phyloP scores from a whole-genome alignment of 495 filamentous ascomycete species.

The Copromyces sp. region DNA sequence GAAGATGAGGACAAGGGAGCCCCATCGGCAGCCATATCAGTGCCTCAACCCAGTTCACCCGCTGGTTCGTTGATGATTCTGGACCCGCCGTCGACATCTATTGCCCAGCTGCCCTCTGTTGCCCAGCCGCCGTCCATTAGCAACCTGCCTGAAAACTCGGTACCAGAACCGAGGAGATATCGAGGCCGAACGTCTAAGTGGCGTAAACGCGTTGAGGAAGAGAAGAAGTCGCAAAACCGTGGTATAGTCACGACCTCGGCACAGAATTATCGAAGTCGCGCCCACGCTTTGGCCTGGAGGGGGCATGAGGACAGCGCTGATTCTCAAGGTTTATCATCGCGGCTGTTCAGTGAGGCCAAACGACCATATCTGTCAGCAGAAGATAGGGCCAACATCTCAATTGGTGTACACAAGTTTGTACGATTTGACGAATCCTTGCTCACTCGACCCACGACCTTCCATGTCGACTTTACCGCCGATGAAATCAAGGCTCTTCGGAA shows the following conservation, averaged over 20 bases:
- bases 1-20: background rate
- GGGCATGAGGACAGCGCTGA: background rate
- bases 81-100: background rate
- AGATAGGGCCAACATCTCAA: constrained; percentile 14
- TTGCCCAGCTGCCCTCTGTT: background rate
- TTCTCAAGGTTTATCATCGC: background rate
- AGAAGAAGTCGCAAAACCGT: background rate
- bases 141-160: background rate
- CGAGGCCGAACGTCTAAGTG: background rate
- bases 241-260: constrained; percentile 7
- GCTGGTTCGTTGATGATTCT: background rate
- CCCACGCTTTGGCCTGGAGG: constrained; percentile 6
- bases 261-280: constrained; percentile 11
- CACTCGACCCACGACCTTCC: constrained; percentile 7
- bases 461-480: constrained; percentile 39
- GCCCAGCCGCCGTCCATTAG: background rate
- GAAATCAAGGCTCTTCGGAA: constrained; percentile 34
- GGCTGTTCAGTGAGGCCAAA: constrained; percentile 4
- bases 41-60: background rate
- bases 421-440: background rate
- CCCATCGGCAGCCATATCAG: background rate
- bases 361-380: constrained; percentile 25
- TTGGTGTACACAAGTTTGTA: constrained; percentile 7
- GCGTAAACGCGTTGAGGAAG: background rate
- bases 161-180: background rate